Percentiles rank a stretch among this genome's conserved stretches.
Evolutionary conservation across 768 basidiomycete species (phyloP).

Genomic region (Trametes elegans): DNA sequence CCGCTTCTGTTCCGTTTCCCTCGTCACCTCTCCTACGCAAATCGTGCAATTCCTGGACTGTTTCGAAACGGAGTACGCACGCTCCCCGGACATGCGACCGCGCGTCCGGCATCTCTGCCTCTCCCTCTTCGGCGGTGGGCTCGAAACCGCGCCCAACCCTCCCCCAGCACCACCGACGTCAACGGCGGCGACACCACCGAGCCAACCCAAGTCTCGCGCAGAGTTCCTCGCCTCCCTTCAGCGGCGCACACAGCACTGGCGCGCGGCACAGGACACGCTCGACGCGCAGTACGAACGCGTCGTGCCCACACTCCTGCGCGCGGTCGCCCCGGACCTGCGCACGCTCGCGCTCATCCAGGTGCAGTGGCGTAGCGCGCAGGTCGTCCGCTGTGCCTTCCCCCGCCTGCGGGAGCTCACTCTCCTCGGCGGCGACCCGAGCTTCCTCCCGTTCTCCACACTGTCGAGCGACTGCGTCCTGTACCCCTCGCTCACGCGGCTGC

Average conservation of each 20-base stretch:
- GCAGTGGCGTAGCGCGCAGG: slow-evolving; percentile 13
- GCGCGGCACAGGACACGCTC: slow-evolving; percentile 9
- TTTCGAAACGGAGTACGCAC: slow-evolving; percentile 8
- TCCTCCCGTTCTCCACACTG: slow-evolving; percentile 12
- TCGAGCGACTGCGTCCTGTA: slow-evolving; percentile 7
- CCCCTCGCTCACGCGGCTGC: slow-evolving; percentile 14
- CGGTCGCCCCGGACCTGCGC: slow-evolving; percentile 15
- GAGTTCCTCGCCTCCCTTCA: slow-evolving; percentile 13
- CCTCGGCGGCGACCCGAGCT: slow-evolving; percentile 17
- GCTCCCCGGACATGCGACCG: slow-evolving; percentile 7
- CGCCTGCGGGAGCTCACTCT: slow-evolving; percentile 12
- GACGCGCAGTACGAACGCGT: slow-evolving; percentile 15
- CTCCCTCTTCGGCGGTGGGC: slow-evolving; percentile 9
- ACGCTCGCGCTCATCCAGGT: slow-evolving; percentile 13
- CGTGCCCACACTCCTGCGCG: slow-evolving; percentile 12
- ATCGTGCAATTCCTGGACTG: slow-evolving; percentile 15
- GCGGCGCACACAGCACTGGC: slow-evolving; percentile 13
- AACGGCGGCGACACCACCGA: background rate
- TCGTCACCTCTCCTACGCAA: slow-evolving; percentile 10
- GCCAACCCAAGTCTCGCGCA: background rate
- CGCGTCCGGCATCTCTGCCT: slow-evolving; percentile 17
- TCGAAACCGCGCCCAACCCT: background rate
- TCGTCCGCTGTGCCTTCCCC: slow-evolving; percentile 11
- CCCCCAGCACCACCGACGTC: background rate
- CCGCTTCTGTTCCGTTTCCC: slow-evolving; percentile 15